A percentile compares a stretch with the other conserved stretches of the same genome.
phyloP scores from a whole-genome alignment of 805 yeast genomes.

The Monosporozyma aerobia region DNA sequence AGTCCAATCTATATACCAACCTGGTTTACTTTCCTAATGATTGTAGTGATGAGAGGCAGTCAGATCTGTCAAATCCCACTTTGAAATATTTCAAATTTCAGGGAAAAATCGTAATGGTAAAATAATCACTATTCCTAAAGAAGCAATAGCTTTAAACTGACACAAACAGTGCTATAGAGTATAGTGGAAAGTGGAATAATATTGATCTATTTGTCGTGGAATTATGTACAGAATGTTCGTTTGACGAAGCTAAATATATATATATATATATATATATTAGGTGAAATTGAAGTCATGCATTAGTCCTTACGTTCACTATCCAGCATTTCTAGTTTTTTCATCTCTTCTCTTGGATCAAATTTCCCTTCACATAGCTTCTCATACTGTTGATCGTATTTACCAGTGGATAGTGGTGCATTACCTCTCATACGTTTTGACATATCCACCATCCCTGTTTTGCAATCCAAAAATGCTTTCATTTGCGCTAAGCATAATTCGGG shows the following conservation, averaged over 20 bases:
- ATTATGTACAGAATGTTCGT: not conserved
- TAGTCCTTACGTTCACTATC: slow-evolving; percentile 40
- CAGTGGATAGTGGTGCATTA: slow-evolving; percentile 87
- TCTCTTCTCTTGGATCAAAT: slow-evolving; percentile 73
- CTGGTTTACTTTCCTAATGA: not conserved
- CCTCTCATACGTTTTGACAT: slow-evolving; percentile 89
- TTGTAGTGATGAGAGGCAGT: not conserved
- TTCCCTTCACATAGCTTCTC: slow-evolving; percentile 72
- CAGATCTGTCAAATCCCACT: not conserved
- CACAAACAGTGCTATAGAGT: not conserved
- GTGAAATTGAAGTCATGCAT: not conserved
- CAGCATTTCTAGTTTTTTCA: slow-evolving; percentile 56
- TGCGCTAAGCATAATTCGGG: slow-evolving; percentile 87
- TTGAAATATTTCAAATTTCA: not conserved
- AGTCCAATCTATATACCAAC: not conserved
- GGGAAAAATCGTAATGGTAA: not conserved
- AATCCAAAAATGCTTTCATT: slow-evolving; percentile 77
- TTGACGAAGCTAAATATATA: not conserved
- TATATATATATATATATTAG: not conserved
- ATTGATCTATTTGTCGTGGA: not conserved
- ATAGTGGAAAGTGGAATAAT: not conserved
- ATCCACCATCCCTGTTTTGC: slow-evolving; percentile 85
- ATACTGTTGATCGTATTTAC: slow-evolving; percentile 82
- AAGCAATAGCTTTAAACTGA: not conserved
- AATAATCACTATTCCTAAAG: not conserved